Conservation (phyloP, 202 grass and related monocot genomes). For the Dendrocalamus latiflorus region DNA sequence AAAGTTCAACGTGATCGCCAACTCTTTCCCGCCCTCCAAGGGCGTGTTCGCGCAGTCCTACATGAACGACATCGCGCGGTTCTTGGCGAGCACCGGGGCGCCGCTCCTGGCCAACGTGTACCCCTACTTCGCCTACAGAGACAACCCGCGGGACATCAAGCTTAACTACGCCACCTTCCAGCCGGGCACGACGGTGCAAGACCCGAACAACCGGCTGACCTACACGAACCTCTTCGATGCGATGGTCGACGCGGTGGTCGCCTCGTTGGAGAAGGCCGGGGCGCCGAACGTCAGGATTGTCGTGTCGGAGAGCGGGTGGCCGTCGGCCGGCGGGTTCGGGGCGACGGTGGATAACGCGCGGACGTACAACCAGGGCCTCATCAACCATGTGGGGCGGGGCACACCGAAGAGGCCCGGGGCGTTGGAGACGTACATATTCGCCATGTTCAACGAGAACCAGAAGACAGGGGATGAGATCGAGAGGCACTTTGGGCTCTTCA, state of each 20-base stretch:
- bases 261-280: slow-evolving; percentile 46
- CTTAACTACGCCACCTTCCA: slow-evolving; percentile 60
- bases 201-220: background rate
- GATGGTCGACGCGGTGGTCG: slow-evolving; percentile 36
- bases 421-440: slow-evolving; percentile 29
- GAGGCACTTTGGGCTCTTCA: slow-evolving; percentile 38
- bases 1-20: background rate
- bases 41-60: slow-evolving; percentile 38
- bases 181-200: slow-evolving; percentile 35
- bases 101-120: slow-evolving; percentile 63
- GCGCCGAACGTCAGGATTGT: slow-evolving; percentile 13
- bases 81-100: slow-evolving; percentile 17
- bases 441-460: slow-evolving; percentile 38
- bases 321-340: slow-evolving; percentile 41
- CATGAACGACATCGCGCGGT: slow-evolving; percentile 19
- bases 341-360: slow-evolving; percentile 42
- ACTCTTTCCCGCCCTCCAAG: slow-evolving; percentile 38
- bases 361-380: slow-evolving; percentile 32
- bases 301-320: slow-evolving; percentile 61
- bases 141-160: slow-evolving; percentile 13
- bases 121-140: slow-evolving; percentile 52
- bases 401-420: slow-evolving; percentile 20
- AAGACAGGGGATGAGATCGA: background rate
- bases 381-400: slow-evolving; percentile 12
- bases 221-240: slow-evolving; percentile 67